Evolutionary conservation across 257 asterid genomes (phyloP), one percentile per base, ranked within the genome.

Genomic region (Eucommia ulmoides): DNA sequence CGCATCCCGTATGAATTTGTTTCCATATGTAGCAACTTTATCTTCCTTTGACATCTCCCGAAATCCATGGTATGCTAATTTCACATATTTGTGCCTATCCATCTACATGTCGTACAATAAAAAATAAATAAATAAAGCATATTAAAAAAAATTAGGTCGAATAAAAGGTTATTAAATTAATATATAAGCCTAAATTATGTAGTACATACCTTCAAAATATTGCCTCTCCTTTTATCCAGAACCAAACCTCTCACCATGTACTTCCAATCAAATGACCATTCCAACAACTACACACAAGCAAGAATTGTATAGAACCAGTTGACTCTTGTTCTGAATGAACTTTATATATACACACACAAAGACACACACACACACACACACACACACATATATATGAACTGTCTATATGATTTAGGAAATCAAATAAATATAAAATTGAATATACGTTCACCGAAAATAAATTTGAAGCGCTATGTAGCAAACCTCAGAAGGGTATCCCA

Each of bases 171-270:
- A 19, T 16, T 42, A 17, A 1, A 42, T 6, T 1, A 19, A 16
- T 6, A 10, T 16, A 47, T 41, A 25, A 17, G n/a, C 35, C 24
- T 33, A 46, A 20, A 41, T 56, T 46, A 24, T 52, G 57, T 18
- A 55, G 18, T 24, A 75, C 93, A 22, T 50, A 91, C 99, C 94
- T 91, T 91, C 75, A 91, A 68, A 62, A 83, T 79, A 41, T 86
- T 91, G 67, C 99, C 99, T 55, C 99, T 77, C 69, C 72, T 86
- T 71, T 83, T 86, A 62, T 91, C 96, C 45, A 91, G 83, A 69
- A 91, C 99, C 52, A 91, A 79, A 63, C 99, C 96, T 69, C 99
- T 77, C 82, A 91, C 95, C 96, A 91, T 86, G 80, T 86, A 91
- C 49, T 74, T 83, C 94, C 87, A 77, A 61, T 91, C 96, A 69